Conservation (phyloP, 2,329 filamentous ascomycete genomes). For the Xylariaceae sp. region DNA sequence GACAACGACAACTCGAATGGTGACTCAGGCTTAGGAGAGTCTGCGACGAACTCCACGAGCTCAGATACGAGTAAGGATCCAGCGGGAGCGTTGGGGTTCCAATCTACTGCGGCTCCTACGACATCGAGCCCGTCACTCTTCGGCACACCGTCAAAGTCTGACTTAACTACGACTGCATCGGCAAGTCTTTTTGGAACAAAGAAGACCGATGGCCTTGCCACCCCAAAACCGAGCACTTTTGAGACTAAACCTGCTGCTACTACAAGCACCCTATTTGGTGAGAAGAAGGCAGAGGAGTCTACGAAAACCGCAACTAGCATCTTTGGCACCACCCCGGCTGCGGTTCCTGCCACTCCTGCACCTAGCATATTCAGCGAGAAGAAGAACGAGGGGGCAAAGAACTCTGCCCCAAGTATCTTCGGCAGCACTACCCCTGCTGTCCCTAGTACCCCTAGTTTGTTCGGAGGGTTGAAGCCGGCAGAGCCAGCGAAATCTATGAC, state of each 20-base stretch:
- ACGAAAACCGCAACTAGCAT: slow-evolving; percentile 15
- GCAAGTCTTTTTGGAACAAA: slow-evolving; percentile 23
- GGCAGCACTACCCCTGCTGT: not conserved
- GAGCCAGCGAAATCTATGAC: not conserved
- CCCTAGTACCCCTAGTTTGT: not conserved
- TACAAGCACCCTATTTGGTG: not conserved
- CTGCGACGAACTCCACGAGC: no score
- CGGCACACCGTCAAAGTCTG: slow-evolving; percentile 38
- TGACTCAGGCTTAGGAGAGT: no score
- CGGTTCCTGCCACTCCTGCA: not conserved
- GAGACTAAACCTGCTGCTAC: slow-evolving; percentile 4
- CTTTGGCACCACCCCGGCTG: slow-evolving; percentile 10
- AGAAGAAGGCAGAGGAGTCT: slow-evolving; percentile 20
- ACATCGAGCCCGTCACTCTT: slow-evolving; percentile 31
- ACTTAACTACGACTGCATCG: slow-evolving; percentile 29
- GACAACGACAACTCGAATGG: no score
- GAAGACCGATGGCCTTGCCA: no score
- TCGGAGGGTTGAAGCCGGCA: not conserved
- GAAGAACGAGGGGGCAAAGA: no score
- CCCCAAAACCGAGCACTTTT: not conserved
- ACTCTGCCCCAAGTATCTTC: no score
- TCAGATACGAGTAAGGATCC: not conserved
- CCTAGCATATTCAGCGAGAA: no score
- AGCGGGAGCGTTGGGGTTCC: slow-evolving; percentile 5
- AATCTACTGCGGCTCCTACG: slow-evolving; percentile 26